These are phyloP conservation scores for Flaveria robusta DNA, from an alignment of 129 eudicot species.

Conservation along the genomic window DNA sequence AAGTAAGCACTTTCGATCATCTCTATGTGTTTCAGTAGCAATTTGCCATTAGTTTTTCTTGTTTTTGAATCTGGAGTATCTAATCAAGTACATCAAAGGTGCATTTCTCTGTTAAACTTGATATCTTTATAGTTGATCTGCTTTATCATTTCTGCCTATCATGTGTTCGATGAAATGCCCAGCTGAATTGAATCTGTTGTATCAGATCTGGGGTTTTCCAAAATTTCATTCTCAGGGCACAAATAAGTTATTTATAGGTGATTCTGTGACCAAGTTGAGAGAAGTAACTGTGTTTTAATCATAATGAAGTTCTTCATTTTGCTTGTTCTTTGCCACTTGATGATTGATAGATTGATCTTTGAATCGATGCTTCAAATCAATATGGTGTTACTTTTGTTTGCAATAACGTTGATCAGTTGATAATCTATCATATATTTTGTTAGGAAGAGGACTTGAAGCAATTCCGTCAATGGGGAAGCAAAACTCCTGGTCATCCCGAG, in stretches of 20 bases:
- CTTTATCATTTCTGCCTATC: neutral
- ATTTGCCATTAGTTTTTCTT: neutral
- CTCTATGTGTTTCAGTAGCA: neutral
- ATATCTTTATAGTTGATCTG: neutral
- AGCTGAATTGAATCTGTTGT: neutral
- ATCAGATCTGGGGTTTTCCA: conserved; percentile 15
- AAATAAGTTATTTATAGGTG: neutral
- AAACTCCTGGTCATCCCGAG: conserved; percentile 94
- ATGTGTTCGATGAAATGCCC: conserved; percentile 29
- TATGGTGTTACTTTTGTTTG: conserved; percentile 1
- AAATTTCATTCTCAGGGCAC: neutral
- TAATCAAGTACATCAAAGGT: neutral
- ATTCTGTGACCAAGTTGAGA: no score
- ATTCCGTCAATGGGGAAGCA: conserved; percentile 99
- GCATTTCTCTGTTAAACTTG: neutral
- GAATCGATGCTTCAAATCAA: conserved; percentile 8
- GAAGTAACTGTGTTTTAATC: neutral
- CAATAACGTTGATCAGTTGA: neutral
- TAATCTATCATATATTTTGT: conserved; percentile 8
- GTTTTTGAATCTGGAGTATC: neutral
- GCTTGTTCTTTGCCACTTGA: conserved; percentile 8
- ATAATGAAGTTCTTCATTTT: conserved; percentile 5
- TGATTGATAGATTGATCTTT: conserved; percentile 1
- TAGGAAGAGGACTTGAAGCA: conserved; percentile 86
- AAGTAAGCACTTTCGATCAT: conserved; percentile 37